Base-by-base conservation (phyloP, 345 rosid genomes). In the Citrus maxima region DNA sequence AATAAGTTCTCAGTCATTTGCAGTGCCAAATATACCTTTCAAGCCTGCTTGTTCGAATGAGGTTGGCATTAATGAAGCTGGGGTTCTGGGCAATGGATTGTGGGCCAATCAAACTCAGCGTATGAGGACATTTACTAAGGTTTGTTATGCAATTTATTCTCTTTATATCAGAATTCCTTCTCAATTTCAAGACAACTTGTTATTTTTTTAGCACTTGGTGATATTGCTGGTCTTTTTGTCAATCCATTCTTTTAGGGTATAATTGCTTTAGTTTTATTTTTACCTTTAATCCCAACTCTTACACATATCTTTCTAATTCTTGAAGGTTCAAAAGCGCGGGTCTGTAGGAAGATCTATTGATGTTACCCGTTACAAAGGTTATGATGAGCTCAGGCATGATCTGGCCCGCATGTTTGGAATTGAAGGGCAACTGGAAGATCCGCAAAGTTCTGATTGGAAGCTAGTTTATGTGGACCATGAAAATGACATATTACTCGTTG, bases 91-190 rank as follows among this genome's bases (percentile, higher is more conserved):
- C 81, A 89, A 91, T 16, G 99, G 98, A 67, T 72, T 88, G 54
- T 95, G 98, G 99, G 85, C 89, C 42, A 89, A 86, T 77, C 99
- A 92, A 83, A 82, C 93, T 78, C 99, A 91, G 65, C 90, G 97
- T 1, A 93, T 93, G 97, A 90, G 98, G 72, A 93, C 99, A 63
- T 96, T 88, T 85, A 96, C 98, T 16, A 96, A 96, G 99, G 99
- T 96, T 67, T 67, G 86, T 80, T 16, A 16, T 69, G 70, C 49
- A 76, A 62, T 61, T 51, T 51, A 30, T 63, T 65, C 42, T 32
- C 49, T 54, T 61, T 78, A 1, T 22, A 9, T 24, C 67, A 42
- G 49, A 49, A 25, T 40, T 60, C 59, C 54, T 72, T 73, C 64
- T 54, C 7, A 21, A 56, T 60, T 24, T 60, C 3, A 5, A n/a